These are phyloP conservation scores for Linum lewisii DNA, from an alignment of 345 rosid genomes.

Conservation along the genomic window DNA sequence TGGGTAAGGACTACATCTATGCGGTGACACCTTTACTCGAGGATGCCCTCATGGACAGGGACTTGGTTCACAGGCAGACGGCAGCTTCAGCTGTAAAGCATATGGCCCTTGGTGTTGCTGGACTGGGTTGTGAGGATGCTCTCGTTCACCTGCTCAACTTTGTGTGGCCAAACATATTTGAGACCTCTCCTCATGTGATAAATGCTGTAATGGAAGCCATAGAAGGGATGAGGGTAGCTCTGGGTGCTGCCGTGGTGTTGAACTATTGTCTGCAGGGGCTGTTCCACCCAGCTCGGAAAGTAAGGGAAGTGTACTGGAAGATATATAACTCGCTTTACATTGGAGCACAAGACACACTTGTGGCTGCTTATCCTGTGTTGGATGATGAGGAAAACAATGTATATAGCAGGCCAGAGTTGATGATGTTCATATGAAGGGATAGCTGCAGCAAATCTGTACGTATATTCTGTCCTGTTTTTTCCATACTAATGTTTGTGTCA, in stretches of 20 bases:
- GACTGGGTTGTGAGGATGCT: conserved; percentile 98
- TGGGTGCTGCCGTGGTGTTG: conserved; percentile 76
- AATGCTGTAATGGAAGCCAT: conserved; percentile 98
- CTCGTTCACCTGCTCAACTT: conserved; percentile 77
- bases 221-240: conserved; percentile 93
- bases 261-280: conserved; percentile 97
- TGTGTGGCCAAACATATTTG: conserved; percentile 97
- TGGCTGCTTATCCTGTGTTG: conserved; percentile 80
- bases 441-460: background rate
- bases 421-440: conserved; percentile 46
- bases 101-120: conserved; percentile 98
- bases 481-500: no score
- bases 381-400: conserved; percentile 71
- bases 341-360: conserved; percentile 88
- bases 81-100: conserved; percentile 98
- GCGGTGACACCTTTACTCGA: conserved; percentile 98
- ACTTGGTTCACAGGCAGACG: conserved; percentile 93
- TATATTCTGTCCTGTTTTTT: no score
- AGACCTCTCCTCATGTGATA: conserved; percentile 96
- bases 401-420: conserved; percentile 86
- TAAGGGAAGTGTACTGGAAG: conserved; percentile 99
- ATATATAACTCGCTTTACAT: conserved; percentile 92
- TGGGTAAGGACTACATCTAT: conserved; percentile 97
- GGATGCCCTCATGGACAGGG: conserved; percentile 98
- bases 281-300: conserved; percentile 97